These are phyloP conservation scores for Durusdinium trenchii DNA, from an alignment of 73 alveolate species.

Conservation along the genomic window DNA sequence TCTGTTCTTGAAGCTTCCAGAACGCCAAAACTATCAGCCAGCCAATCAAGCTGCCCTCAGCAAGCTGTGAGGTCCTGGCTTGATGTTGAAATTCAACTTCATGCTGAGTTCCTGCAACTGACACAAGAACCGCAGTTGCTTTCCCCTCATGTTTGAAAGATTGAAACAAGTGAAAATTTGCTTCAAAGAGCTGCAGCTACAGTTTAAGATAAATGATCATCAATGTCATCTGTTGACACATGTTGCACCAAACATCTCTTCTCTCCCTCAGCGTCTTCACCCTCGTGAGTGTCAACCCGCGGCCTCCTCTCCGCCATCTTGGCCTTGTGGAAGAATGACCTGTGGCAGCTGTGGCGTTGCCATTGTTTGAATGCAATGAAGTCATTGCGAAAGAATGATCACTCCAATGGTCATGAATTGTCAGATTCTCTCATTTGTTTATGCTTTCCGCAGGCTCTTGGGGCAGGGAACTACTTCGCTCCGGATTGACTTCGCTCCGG, in stretches of 20 bases:
- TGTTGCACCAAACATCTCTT: no score
- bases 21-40: no score
- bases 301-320: background rate
- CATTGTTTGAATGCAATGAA: no score
- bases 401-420: no score
- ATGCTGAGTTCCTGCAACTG: slow-evolving; percentile 48
- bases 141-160: background rate
- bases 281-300: background rate
- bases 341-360: background rate
- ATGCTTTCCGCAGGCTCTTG: background rate
- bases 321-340: slow-evolving; percentile 18
- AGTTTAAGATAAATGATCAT: background rate
- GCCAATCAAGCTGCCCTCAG: background rate
- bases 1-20: no score
- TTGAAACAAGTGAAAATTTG: background rate
- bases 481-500: background rate
- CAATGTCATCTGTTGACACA: background rate
- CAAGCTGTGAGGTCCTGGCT: background rate
- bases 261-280: no score
- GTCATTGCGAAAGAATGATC: no score
- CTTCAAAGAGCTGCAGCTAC: background rate
- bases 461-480: background rate
- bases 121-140: background rate
- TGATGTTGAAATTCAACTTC: slow-evolving; percentile 76
- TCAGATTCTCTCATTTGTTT: background rate